These are phyloP conservation scores for Aspergillus sp. DNA, from an alignment of 2,329 filamentous ascomycete species.

Conservation along the genomic window DNA sequence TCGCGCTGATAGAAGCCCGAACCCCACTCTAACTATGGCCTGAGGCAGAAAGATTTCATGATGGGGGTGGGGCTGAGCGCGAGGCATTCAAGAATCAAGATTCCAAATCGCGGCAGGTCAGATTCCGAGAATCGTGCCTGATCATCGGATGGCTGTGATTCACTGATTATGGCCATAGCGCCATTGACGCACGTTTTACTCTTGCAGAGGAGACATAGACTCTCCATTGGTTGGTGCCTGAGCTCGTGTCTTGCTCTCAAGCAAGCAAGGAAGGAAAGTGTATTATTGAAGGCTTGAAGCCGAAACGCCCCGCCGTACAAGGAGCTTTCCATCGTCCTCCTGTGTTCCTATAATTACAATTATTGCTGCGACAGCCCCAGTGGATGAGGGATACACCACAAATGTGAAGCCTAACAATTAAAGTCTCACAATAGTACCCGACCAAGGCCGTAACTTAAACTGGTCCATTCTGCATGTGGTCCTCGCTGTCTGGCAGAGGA, in stretches of 20 bases:
- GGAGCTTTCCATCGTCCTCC: background rate
- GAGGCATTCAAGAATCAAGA: background rate
- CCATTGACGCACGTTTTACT: background rate
- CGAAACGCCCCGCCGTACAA: background rate
- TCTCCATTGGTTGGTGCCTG: background rate
- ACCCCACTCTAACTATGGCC: conserved; percentile 18
- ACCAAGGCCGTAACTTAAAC: background rate
- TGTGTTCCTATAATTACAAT: background rate
- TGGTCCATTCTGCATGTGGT: background rate
- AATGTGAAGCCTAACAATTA: background rate
- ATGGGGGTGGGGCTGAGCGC: conserved; percentile 11
- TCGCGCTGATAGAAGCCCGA: conserved; percentile 12
- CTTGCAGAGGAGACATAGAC: background rate
- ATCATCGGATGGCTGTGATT: background rate
- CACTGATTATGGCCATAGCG: background rate
- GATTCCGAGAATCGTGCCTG: too few relatives aligned
- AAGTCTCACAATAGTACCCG: background rate
- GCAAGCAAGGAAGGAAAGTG: background rate
- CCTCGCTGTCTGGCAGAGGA: background rate
- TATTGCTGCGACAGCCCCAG: background rate
- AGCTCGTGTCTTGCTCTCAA: background rate
- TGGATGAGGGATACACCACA: too few relatives aligned
- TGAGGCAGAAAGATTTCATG: conserved; percentile 19
- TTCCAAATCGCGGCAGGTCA: background rate
- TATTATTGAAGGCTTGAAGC: background rate